phyloP scores from a whole-genome alignment of 805 yeast species.

The Cyberlindnera mississippiensis region DNA sequence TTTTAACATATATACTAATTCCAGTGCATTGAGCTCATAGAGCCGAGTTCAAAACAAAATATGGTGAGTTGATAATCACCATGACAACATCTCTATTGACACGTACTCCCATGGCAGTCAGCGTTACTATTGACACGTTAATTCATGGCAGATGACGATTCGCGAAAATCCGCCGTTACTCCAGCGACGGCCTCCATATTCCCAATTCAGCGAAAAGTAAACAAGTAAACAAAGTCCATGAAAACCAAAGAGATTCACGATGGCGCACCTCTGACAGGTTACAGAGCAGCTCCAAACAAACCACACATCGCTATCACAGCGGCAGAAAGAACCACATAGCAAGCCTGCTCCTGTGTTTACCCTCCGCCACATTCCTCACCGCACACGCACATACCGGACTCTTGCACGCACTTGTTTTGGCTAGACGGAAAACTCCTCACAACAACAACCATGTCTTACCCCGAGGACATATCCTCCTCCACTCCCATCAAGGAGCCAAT shows the following conservation, averaged over 20 bases:
- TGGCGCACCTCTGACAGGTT: slow-evolving; percentile 1
- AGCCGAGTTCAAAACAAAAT: no score
- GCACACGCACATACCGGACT: not conserved
- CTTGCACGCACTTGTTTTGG: no score
- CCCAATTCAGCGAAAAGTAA: slow-evolving; percentile 7
- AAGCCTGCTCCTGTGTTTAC: not conserved
- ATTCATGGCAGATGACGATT: not conserved
- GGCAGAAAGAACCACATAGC: not conserved
- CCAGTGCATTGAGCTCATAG: no score
- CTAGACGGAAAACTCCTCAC: not conserved
- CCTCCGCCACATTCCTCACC: not conserved
- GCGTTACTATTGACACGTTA: not conserved
- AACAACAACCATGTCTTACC: not conserved
- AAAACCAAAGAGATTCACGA: slow-evolving; percentile 5
- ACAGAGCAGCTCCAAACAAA: not conserved
- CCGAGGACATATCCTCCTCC: slow-evolving; percentile 16
- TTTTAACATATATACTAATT: no score
- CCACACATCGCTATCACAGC: not conserved
- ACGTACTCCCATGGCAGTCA: no score
- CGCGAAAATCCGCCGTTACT: slow-evolving; percentile 1
- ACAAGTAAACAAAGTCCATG: slow-evolving; percentile 9
- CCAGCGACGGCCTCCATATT: slow-evolving; percentile 1
- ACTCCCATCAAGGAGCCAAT: slow-evolving; percentile 19
- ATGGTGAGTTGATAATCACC: slow-evolving; percentile 6
- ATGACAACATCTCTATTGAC: slow-evolving; percentile 7